A percentile compares a stretch with the other conserved stretches of the same genome.
Conservation (phyloP, 768 basidiomycete species). For the Macrocybe gigantea region DNA sequence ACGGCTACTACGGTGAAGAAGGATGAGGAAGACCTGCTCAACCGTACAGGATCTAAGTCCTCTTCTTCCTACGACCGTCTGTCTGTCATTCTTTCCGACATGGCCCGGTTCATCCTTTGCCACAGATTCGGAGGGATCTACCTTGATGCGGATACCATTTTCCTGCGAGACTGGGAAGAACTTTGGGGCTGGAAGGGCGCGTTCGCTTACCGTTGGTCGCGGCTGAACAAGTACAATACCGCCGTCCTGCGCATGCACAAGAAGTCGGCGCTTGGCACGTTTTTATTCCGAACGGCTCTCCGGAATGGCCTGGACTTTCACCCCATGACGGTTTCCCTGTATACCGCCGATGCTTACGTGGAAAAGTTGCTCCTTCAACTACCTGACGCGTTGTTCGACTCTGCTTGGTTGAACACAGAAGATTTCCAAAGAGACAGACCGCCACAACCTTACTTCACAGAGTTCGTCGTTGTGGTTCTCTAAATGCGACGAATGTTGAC, state of each 20-base stretch:
- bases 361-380: slow-evolving; percentile 73
- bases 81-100: slow-evolving; percentile 89
- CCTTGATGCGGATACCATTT: slow-evolving; percentile 88
- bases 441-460: slow-evolving; percentile 87
- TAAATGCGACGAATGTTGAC: slow-evolving; percentile 2
- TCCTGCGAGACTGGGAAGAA: slow-evolving; percentile 95
- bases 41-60: slow-evolving; percentile 87
- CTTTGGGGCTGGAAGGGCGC: slow-evolving; percentile 94
- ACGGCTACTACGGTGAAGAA: slow-evolving; percentile 35
- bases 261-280: slow-evolving; percentile 81
- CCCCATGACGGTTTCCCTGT: slow-evolving; percentile 85
- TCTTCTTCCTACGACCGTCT: slow-evolving; percentile 84
- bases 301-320: slow-evolving; percentile 93
- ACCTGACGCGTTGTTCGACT: slow-evolving; percentile 90
- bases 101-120: slow-evolving; percentile 93
- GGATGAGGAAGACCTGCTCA: slow-evolving; percentile 49
- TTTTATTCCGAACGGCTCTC: slow-evolving; percentile 88
- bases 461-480: slow-evolving; percentile 36
- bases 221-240: slow-evolving; percentile 88
- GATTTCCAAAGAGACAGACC: slow-evolving; percentile 85
- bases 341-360: slow-evolving; percentile 77
- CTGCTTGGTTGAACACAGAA: slow-evolving; percentile 93
- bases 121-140: slow-evolving; percentile 94
- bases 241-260: slow-evolving; percentile 88
- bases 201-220: slow-evolving; percentile 94